Evolutionary conservation across 441 rosid genomes (phyloP), one percentile per base, ranked within the genome.

Genomic region (Erysimum cheiri): DNA sequence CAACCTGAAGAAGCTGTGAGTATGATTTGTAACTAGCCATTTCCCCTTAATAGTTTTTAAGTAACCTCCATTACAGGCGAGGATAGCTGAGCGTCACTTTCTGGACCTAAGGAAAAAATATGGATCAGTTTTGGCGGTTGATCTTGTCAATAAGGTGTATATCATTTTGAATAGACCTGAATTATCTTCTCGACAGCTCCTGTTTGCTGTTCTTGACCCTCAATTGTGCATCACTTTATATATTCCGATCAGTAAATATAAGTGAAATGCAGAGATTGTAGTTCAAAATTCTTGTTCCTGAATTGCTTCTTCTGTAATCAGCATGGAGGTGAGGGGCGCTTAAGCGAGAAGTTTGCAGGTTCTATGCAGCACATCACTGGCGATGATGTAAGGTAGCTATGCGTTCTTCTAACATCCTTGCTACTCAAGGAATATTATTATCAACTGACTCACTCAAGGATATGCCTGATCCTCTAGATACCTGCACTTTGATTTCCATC

Each of bases 1-100:
- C 85, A 65, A 71, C 84, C 90, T 60, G 98, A 92, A 83, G 97
- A 90, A 80, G 95, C 97, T 57, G 99, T 95, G 74, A 85, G 98
- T 84, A 29, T 35, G 40, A 26, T 39, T 57, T 71, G 47, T 52
- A 26, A 15, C 40, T 24, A 60, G 17, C 12, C 28, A 31, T 50
- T 52, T 50, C 11, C 41, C 29, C 11, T 61, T 10, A 0, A 7
- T 12, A 24, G 39, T 12, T 3, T 11, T 60, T 31, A 39, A 37
- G 53, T 50, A 28, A 70, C 53, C 47, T 56, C 47, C 95, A 54
- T 60, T 67, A 75, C 91, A 91, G 97, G 81, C 92, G 56, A 85
- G 83, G 73, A 84, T 84, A 58, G 84, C 80, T 43, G 97, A 93
- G 81, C 87, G 98, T 55, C 98, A 93, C 79, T 82, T 93, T 81